Evolutionary conservation across 371 early-diverging fungal species (phyloP).

Genomic region (Apophysomyces elegans): DNA sequence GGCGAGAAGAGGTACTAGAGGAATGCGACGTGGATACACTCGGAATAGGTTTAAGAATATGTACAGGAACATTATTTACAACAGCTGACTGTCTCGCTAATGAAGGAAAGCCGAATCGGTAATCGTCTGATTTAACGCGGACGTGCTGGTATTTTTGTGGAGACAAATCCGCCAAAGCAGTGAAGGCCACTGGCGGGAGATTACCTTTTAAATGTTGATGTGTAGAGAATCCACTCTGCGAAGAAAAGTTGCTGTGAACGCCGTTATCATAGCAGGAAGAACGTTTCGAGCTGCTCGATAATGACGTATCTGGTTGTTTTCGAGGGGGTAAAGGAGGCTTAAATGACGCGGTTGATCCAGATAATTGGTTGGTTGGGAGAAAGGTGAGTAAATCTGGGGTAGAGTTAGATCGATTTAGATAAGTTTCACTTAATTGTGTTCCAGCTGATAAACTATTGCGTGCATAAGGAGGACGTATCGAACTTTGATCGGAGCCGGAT

Average conservation of each 20-base stretch:
- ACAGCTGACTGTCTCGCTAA: neutral
- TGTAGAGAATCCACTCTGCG: neutral
- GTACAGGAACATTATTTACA: constrained; percentile 13
- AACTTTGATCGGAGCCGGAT: constrained; percentile 24
- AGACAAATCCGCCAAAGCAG: constrained; percentile 1
- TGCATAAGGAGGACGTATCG: neutral
- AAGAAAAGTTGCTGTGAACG: neutral
- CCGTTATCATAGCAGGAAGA: neutral
- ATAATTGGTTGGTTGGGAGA: neutral
- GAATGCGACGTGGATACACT: constrained; percentile 11
- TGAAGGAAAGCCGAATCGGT: neutral
- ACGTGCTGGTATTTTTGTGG: constrained; percentile 14
- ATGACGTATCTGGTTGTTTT: neutral
- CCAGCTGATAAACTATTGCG: constrained; percentile 6
- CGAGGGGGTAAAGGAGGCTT: neutral
- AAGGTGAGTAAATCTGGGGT: constrained; percentile 30
- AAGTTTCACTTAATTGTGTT: constrained; percentile 5
- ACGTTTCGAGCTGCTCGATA: neutral
- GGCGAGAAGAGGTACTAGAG: neutral
- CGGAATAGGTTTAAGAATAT: constrained; percentile 19
- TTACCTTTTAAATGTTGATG: constrained; percentile 14
- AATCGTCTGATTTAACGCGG: constrained; percentile 13
- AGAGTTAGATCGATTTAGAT: constrained; percentile 36
- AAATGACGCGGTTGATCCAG: neutral
- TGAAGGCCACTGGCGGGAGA: constrained; percentile 8